Evolutionary conservation across 805 yeast species (phyloP), one percentile per base, ranked within the genome.

Genomic region (Sugiyamaella lignohabitans): DNA sequence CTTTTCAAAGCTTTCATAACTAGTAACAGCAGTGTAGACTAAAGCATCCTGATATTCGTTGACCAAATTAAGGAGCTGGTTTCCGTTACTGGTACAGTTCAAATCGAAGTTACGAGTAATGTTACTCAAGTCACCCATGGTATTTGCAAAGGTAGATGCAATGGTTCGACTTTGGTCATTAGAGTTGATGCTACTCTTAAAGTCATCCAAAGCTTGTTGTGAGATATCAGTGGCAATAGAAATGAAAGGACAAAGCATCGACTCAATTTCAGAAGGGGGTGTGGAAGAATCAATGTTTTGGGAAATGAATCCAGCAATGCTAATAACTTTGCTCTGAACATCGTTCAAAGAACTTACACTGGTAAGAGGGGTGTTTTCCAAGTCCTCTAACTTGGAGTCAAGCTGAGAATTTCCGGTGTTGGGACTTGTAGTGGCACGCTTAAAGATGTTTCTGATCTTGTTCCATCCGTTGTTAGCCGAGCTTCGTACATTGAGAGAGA

Each of bases 181-280:
- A 14, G 29, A 18, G 18, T 21, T 5, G 19, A 42, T n/a, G 5
- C 18, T 18, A 16, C 21, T 18, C 8, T 16, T 16, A 19, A 23
- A 37, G 19, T 29, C 21, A 3, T 22, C 22, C 17, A 34, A 38
- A 24, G 40, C 24, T 20, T 22, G 6, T 38, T 24, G 19, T 4
- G 42, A 21, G 19, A 43, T 17, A 37, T 40, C 22, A 11, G 40
- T 36, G 20, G 45, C 27, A 3, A 23, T 23, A 19, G 39, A 30
- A 6, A 41, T 11, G 14, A 45, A 40, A 4, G 48, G 48, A 17
- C 48, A 45, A 4, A 45, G 45, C 34, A 39, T n/a, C n/a, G n/a
- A n/a, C n/a, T n/a, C n/a, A n/a, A n/a, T n/a, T n/a, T n/a, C n/a
- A n/a, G n/a, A n/a, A n/a, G n/a, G n/a, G n/a, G n/a, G n/a, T n/a